Evolutionary conservation across 768 basidiomycete species (phyloP).

Genomic region (Cubamyces sp.): DNA sequence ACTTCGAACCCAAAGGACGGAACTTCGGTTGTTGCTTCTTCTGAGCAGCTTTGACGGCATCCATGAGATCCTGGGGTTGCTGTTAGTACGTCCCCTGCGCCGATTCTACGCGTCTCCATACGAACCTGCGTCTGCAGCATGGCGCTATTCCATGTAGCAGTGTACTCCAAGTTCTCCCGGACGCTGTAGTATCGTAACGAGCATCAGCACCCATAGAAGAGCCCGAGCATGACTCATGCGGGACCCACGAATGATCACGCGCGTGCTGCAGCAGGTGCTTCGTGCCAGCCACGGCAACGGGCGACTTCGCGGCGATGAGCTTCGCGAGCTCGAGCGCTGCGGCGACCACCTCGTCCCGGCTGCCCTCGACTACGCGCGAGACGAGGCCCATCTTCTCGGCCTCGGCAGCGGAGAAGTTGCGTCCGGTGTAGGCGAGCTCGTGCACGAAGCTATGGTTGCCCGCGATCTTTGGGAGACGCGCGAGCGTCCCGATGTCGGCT

Average conservation of each 20-base stretch:
- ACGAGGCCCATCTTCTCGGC: slow-evolving; percentile 74
- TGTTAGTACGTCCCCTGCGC: neutral
- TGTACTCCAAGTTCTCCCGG: slow-evolving; percentile 57
- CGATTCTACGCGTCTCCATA: neutral
- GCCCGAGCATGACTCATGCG: neutral
- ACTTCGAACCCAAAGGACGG: slow-evolving; percentile 20
- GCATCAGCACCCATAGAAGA: neutral
- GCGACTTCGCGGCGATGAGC: slow-evolving; percentile 74
- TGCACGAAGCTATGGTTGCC: slow-evolving; percentile 73
- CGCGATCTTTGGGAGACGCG: slow-evolving; percentile 76
- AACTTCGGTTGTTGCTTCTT: slow-evolving; percentile 27
- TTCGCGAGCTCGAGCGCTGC: slow-evolving; percentile 70
- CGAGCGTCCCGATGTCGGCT: slow-evolving; percentile 86
- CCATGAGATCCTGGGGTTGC: slow-evolving; percentile 22
- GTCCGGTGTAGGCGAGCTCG: slow-evolving; percentile 78
- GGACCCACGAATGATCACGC: slow-evolving; percentile 71
- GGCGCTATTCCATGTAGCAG: slow-evolving; percentile 57
- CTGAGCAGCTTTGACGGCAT: slow-evolving; percentile 25
- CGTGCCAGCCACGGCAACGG: slow-evolving; percentile 74
- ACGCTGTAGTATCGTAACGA: slow-evolving; percentile 27
- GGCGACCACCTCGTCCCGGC: slow-evolving; percentile 63
- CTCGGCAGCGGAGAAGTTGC: slow-evolving; percentile 69
- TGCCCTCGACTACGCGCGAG: slow-evolving; percentile 70
- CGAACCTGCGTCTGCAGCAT: slow-evolving; percentile 55
- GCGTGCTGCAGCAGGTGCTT: slow-evolving; percentile 82